Evolutionary conservation across 805 yeast genomes (phyloP).

Genomic region (Candida saitoana): DNA sequence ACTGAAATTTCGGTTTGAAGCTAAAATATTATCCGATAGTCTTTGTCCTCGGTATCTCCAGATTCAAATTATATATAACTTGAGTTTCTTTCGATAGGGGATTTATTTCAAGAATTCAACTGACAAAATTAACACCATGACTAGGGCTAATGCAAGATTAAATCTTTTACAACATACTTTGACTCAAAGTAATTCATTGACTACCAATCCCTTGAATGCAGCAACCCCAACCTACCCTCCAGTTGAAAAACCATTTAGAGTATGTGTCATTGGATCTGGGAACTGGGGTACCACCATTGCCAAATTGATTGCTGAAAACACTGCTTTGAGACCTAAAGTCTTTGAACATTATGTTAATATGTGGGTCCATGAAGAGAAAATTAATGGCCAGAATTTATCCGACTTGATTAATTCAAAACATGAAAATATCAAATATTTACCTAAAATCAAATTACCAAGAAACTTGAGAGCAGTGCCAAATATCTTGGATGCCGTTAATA

Average conservation of each 20-base stretch:
- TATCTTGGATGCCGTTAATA: constrained; percentile 33
- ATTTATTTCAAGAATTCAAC: no score
- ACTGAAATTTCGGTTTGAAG: neutral
- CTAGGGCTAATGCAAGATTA: constrained; percentile 23
- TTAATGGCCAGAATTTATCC: constrained; percentile 39
- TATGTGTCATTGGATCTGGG: constrained; percentile 44
- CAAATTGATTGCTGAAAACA: constrained; percentile 42
- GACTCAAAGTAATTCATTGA: constrained; percentile 12
- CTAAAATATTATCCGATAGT: neutral
- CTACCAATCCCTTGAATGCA: constrained; percentile 9
- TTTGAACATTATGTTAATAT: constrained; percentile 37
- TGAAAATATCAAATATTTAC: constrained; percentile 43
- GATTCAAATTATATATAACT: neutral
- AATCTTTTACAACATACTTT: constrained; percentile 26
- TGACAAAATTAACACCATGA: constrained; percentile 7
- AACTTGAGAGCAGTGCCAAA: constrained; percentile 41
- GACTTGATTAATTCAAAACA: constrained; percentile 41
- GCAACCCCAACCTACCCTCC: constrained; percentile 11
- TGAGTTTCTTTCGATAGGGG: no score
- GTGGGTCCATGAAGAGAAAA: constrained; percentile 44
- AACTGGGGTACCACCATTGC: constrained; percentile 49
- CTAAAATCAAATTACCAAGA: constrained; percentile 38
- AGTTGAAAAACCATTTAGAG: constrained; percentile 23
- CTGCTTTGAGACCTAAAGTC: constrained; percentile 34
- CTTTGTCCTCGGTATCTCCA: neutral